phyloP scores from a whole-genome alignment of 208 protist species.

The Crithidia sp. region DNA sequence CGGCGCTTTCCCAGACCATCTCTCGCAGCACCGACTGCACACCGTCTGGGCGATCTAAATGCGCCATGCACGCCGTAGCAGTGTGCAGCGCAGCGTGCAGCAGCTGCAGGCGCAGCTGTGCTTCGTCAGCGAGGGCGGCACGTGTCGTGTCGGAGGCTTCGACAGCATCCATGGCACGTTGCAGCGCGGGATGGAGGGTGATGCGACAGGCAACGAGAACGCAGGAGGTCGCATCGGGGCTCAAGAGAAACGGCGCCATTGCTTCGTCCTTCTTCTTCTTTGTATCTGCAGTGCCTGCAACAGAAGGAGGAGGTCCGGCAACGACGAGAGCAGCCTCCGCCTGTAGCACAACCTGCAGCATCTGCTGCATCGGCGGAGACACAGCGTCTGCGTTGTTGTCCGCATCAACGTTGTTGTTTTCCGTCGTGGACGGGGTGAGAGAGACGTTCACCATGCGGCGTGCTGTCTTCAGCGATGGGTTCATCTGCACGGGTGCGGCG shows the following conservation, averaged over 20 bases:
- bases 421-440: slow-evolving; percentile 4
- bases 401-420: no score
- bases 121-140: background rate
- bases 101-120: background rate
- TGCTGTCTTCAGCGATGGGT: slow-evolving; percentile 5
- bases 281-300: no score
- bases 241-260: slow-evolving; percentile 41
- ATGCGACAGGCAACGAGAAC: slow-evolving; percentile 62
- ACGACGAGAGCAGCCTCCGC: slow-evolving; percentile 15
- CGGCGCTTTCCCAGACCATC: slow-evolving; percentile 45
- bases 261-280: no score
- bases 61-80: slow-evolving; percentile 43
- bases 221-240: slow-evolving; percentile 66
- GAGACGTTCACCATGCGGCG: slow-evolving; percentile 21
- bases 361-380: slow-evolving; percentile 11
- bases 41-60: slow-evolving; percentile 45
- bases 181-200: slow-evolving; percentile 29
- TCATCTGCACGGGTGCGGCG: background rate
- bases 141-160: background rate
- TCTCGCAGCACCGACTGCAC: slow-evolving; percentile 26
- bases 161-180: background rate
- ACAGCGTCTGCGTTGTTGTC: no score
- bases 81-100: slow-evolving; percentile 14
- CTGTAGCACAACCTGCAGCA: slow-evolving; percentile 33
- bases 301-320: background rate